Conservation (phyloP, 2,329 filamentous ascomycete species). For the Colletotrichum australisinense region DNA sequence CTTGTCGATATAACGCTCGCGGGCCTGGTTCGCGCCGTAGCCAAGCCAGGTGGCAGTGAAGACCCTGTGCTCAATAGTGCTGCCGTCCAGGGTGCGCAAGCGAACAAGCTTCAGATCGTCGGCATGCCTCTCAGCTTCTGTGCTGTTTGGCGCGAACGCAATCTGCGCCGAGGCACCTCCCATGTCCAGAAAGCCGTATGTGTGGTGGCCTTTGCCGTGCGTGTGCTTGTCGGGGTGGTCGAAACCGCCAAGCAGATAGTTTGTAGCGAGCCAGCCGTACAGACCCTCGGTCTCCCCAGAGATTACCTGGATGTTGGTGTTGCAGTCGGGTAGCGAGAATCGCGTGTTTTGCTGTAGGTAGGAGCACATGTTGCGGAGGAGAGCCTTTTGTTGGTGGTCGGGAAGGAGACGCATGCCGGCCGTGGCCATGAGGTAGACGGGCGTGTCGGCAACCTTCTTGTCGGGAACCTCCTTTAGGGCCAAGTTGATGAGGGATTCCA, state of each 20-base stretch:
- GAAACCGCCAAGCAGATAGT: conserved; percentile 93
- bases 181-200: conserved; percentile 98
- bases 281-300: conserved; percentile 94
- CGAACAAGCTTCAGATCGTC: conserved; percentile 89
- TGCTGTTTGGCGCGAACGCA: conserved; percentile 93
- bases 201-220: conserved; percentile 90
- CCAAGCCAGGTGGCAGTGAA: conserved; percentile 98
- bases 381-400: conserved; percentile 74
- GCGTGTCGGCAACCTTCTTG: conserved; percentile 83
- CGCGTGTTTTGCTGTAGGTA: conserved; percentile 82
- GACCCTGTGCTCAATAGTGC: conserved; percentile 82
- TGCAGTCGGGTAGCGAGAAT: conserved; percentile 92
- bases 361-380: conserved; percentile 83
- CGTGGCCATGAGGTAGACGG: conserved; percentile 94
- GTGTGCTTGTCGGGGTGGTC: conserved; percentile 79
- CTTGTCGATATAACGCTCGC: conserved; percentile 83
- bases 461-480: conserved; percentile 82
- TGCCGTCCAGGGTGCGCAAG: conserved; percentile 84
- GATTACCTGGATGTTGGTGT: conserved; percentile 91
- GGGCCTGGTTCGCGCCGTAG: conserved; percentile 95
- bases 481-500: conserved; percentile 83
- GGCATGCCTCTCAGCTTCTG: conserved; percentile 89
- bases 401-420: conserved; percentile 93
- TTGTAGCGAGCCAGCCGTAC: conserved; percentile 97
- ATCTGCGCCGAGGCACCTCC: conserved; percentile 98